phyloP scores from a whole-genome alignment of 106 monocot species.

The Dioscorea zingiberensis region DNA sequence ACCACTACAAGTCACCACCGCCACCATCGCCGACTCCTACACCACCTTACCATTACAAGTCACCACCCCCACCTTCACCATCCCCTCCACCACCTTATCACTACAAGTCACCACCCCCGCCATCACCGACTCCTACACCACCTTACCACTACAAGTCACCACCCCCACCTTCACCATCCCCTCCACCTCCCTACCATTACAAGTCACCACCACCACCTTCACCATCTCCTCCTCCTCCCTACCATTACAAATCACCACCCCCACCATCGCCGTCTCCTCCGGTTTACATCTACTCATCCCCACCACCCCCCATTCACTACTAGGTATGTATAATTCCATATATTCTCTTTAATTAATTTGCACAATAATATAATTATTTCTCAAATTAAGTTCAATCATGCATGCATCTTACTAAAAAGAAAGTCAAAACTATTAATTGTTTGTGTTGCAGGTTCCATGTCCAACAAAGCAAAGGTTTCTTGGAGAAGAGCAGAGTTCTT shows the following conservation, averaged over 20 bases:
- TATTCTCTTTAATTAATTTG: too few relatives aligned
- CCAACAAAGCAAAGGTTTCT: not conserved
- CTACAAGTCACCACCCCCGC: not conserved
- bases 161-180: too few relatives aligned
- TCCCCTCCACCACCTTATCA: constrained; percentile 2
- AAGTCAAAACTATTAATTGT: not conserved
- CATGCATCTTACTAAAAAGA: too few relatives aligned
- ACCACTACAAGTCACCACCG: not conserved
- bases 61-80: constrained; percentile 2
- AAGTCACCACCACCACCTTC: too few relatives aligned
- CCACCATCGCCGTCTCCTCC: too few relatives aligned
- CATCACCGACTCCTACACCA: not conserved
- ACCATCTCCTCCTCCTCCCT: too few relatives aligned
- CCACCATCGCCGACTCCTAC: not conserved
- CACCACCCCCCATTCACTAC: constrained; percentile 5
- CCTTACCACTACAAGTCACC: constrained; percentile 5
- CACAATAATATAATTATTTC: too few relatives aligned
- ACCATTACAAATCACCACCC: too few relatives aligned
- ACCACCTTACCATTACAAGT: not conserved
- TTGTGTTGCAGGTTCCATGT: not conserved
- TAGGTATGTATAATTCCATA: not conserved
- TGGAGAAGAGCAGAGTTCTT: not conserved
- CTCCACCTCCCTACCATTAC: too few relatives aligned
- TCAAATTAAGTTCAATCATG: too few relatives aligned
- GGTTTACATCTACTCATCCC: constrained; percentile 10